phyloP scores from a whole-genome alignment of 164 flowering plant species.

The Vitis riparia region DNA sequence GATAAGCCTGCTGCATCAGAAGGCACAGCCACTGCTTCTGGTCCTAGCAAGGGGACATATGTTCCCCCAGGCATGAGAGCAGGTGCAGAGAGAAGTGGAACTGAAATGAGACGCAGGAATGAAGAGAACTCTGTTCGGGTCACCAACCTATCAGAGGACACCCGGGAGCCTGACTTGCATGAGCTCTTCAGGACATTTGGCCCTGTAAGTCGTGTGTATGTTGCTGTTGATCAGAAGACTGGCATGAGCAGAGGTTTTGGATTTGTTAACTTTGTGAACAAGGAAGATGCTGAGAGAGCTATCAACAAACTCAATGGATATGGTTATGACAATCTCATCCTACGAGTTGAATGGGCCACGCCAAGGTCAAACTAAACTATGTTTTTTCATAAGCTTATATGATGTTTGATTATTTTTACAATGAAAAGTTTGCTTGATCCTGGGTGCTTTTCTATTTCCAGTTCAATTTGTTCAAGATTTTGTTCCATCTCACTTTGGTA shows the following conservation, averaged over 20 bases:
- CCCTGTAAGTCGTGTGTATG: constrained; percentile 46
- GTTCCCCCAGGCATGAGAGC: constrained; percentile 37
- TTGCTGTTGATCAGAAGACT: constrained; percentile 53
- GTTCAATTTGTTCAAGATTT: too few species aligned
- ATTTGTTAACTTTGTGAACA: constrained; percentile 43
- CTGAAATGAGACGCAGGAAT: constrained; percentile 40
- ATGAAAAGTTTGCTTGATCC: too few species aligned
- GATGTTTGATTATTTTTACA: too few species aligned
- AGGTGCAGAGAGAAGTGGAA: constrained; percentile 26
- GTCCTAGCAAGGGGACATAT: constrained; percentile 44
- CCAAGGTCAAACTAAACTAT: constrained; percentile 20
- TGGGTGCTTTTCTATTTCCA: too few species aligned
- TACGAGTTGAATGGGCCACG: constrained; percentile 34
- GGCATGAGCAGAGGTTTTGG: constrained; percentile 54
- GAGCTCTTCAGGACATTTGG: constrained; percentile 58
- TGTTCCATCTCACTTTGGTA: too few species aligned
- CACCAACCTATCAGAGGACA: constrained; percentile 50
- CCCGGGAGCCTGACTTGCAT: constrained; percentile 44
- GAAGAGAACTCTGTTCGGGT: constrained; percentile 56
- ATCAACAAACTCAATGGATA: constrained; percentile 37
- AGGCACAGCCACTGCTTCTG: constrained; percentile 29
- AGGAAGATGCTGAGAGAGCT: constrained; percentile 31
- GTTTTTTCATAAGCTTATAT: too few species aligned
- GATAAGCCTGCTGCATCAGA: constrained; percentile 56
- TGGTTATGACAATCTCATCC: constrained; percentile 34